phyloP scores from a whole-genome alignment of 305 asterid species.

The Fraxinus ornus region DNA sequence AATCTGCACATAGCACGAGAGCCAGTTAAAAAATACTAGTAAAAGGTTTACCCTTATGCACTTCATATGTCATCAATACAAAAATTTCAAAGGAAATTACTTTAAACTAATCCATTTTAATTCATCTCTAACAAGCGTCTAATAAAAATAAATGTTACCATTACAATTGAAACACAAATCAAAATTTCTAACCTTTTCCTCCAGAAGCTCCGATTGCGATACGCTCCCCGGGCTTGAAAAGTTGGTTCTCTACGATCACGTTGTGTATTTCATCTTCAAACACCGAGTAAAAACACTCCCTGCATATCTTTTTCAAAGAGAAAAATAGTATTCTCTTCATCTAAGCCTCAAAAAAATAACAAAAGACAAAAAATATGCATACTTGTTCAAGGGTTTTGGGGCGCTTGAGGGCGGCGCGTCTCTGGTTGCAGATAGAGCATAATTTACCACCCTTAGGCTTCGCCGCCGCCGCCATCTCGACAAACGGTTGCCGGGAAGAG shows the following conservation, averaged over 20 bases:
- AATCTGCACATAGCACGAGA: conserved; percentile 52
- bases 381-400: conserved; percentile 96
- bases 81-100: neutral
- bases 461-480: conserved; percentile 35
- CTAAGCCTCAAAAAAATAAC: neutral
- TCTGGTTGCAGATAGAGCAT: conserved; percentile 60
- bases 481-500: neutral
- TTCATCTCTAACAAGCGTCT: neutral
- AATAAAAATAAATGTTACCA: too few relatives aligned
- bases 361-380: neutral
- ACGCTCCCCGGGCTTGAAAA: conserved; percentile 84
- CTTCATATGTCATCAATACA: neutral
- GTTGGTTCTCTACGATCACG: conserved; percentile 71
- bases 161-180: conserved; percentile 8
- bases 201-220: conserved; percentile 98
- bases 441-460: conserved; percentile 50
- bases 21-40: neutral
- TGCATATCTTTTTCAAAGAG: conserved; percentile 60
- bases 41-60: neutral
- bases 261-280: conserved; percentile 88
- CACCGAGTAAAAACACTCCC: conserved; percentile 77
- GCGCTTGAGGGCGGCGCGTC: conserved; percentile 82
- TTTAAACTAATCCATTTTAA: neutral
- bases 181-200: conserved; percentile 67
- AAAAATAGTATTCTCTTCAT: neutral